phyloP scores from a whole-genome alignment of 1,284 basidiomycete species.

The Wolfiporia cocos region DNA sequence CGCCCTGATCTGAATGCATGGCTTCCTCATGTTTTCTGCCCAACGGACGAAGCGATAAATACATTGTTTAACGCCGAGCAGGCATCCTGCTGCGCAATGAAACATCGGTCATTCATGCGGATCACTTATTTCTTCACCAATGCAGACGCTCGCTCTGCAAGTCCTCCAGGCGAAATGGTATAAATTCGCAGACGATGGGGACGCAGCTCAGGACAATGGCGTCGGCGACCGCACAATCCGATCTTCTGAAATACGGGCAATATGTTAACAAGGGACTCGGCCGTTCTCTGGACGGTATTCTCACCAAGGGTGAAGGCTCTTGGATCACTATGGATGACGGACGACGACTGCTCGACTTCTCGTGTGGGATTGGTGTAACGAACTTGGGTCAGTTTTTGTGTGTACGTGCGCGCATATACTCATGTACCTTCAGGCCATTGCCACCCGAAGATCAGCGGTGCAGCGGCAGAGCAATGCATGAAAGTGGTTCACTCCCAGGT shows the following conservation, averaged over 20 bases:
- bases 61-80: no score
- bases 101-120: no score
- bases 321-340: conserved; percentile 73
- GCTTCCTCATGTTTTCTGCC: no score
- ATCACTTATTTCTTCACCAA: no score
- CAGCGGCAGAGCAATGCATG: conserved; percentile 82
- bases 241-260: conserved; percentile 41
- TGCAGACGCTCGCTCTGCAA: no score
- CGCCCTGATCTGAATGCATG: no score
- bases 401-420: not conserved
- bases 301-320: conserved; percentile 74
- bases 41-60: no score
- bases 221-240: not conserved
- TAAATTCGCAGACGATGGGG: not conserved
- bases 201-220: not conserved
- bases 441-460: conserved; percentile 81
- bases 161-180: no score
- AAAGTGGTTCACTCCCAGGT: conserved; percentile 78
- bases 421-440: conserved; percentile 59
- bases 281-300: conserved; percentile 65
- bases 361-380: conserved; percentile 81
- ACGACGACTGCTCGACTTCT: conserved; percentile 75
- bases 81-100: no score
- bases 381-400: conserved; percentile 49
- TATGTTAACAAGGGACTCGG: conserved; percentile 71